These are phyloP conservation scores for Dicorynia guianensis DNA, from an alignment of 306 rosid species.

Conservation along the genomic window DNA sequence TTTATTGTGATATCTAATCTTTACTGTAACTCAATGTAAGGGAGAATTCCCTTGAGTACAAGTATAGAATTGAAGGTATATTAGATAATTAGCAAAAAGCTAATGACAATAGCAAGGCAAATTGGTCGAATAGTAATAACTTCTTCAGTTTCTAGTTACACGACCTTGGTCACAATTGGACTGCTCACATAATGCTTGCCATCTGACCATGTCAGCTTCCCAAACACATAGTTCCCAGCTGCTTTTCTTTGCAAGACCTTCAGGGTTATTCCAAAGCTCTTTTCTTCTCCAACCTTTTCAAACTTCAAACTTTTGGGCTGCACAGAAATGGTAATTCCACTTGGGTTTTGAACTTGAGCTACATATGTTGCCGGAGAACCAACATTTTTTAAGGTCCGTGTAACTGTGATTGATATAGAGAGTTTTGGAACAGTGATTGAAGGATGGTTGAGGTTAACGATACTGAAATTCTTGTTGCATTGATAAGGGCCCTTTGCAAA, in stretches of 20 bases:
- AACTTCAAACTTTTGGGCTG: constrained; percentile 70
- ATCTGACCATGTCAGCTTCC: constrained; percentile 83
- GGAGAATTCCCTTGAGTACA: neutral
- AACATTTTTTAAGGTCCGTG: constrained; percentile 74
- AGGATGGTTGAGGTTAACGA: constrained; percentile 77
- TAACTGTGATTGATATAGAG: constrained; percentile 56
- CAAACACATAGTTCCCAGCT: constrained; percentile 63
- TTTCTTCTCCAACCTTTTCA: constrained; percentile 68
- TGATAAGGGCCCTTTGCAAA: constrained; percentile 52
- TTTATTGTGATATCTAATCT: constrained; percentile 21
- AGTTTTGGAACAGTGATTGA: constrained; percentile 82
- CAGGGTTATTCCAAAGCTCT: constrained; percentile 58
- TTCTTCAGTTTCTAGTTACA: constrained; percentile 41
- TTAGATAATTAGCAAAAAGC: too few species aligned
- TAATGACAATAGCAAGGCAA: too few species aligned
- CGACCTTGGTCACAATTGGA: constrained; percentile 74
- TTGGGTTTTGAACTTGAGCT: constrained; percentile 55
- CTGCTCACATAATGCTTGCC: constrained; percentile 75
- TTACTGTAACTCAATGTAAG: constrained; percentile 9
- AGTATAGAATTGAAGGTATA: neutral
- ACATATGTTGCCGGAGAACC: constrained; percentile 72
- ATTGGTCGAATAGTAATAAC: constrained; percentile 26
- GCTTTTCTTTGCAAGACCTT: constrained; percentile 44
- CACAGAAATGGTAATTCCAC: constrained; percentile 59
- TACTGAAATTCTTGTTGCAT: constrained; percentile 52